phyloP scores from a whole-genome alignment of 805 yeast species.

The Sungouiella thailandica region DNA sequence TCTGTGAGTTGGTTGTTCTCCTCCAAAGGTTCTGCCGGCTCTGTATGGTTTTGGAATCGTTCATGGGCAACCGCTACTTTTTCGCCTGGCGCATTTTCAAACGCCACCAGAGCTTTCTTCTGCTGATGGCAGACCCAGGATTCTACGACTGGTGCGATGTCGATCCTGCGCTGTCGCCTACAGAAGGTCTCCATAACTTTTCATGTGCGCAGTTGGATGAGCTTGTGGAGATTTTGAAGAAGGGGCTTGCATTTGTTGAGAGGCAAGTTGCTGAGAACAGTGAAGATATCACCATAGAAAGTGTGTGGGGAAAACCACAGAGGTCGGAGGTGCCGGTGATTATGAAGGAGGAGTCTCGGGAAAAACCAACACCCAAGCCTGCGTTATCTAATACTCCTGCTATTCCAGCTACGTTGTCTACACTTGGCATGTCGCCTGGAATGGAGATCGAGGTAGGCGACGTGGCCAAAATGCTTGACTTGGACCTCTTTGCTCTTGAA shows the following conservation, averaged over 20 bases:
- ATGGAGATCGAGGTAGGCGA: neutral
- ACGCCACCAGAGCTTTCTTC: neutral
- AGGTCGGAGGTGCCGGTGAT: neutral
- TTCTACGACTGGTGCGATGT: neutral
- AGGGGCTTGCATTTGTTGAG: neutral
- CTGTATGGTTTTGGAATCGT: neutral
- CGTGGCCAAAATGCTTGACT: neutral
- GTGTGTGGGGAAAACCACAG: neutral
- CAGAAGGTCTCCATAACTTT: neutral
- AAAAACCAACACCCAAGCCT: neutral
- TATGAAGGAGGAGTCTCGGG: neutral
- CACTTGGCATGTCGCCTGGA: neutral
- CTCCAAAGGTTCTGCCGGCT: neutral
- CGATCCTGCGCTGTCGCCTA: neutral
- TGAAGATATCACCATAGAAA: neutral
- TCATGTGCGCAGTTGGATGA: neutral
- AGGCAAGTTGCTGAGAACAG: neutral
- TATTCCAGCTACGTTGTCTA: neutral
- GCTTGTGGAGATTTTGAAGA: neutral
- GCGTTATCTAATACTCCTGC: neutral
- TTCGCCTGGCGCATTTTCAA: neutral
- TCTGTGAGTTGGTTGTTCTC: neutral
- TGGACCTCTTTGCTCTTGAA: neutral
- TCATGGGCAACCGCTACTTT: neutral
- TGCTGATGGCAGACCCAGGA: neutral